Evolutionary conservation across 768 basidiomycete genomes (phyloP), one percentile per base, ranked within the genome.

Genomic region (Hericium erinaceus): DNA sequence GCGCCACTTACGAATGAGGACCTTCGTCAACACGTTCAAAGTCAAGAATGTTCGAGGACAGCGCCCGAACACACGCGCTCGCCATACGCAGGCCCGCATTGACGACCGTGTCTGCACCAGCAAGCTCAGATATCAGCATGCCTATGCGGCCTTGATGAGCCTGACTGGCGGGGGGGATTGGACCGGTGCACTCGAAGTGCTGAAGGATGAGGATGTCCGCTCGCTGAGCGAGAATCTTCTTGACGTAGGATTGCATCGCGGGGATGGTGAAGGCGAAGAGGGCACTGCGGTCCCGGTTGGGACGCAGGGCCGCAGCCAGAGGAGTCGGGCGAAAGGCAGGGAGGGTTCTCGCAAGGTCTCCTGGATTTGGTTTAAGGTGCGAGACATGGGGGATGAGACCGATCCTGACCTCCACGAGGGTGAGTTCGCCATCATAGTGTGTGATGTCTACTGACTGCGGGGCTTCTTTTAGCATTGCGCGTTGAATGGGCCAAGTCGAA

Each of bases 21-120:
- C 61, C 7, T 52, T 41, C 40, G 26, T 62, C 16, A 51, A 33
- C 16, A 38, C 22, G 3, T 61, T 33, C 61, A 60, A 61, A 26
- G 18, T 6, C 16, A 46, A 46, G 12, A 28, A 53, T 20, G 41
- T 60, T 22, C n/a, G 10, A 6, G 61, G 61, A 13, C 61, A 62
- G 50, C 15, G 46, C 5, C 9, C 41, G 3, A 57, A 52, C 44
- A 62, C 61, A 9, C 50, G 49, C 50, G 33, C 61, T 11, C 56
- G 51, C 16, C 48, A 37, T 16, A 16, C 50, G 15, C 18, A 57
- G 11, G 22, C 20, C 28, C 46, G 33, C 16, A 40, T 59, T 48
- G 48, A 56, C 2, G 22, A 10, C 11, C 2, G 33, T 16, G 39
- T 37, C 5, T 28, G 41, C 15, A 10, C 46, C 16, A 37, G 56